phyloP scores from a whole-genome alignment of 768 basidiomycete genomes.

The Hericium alpestre region DNA sequence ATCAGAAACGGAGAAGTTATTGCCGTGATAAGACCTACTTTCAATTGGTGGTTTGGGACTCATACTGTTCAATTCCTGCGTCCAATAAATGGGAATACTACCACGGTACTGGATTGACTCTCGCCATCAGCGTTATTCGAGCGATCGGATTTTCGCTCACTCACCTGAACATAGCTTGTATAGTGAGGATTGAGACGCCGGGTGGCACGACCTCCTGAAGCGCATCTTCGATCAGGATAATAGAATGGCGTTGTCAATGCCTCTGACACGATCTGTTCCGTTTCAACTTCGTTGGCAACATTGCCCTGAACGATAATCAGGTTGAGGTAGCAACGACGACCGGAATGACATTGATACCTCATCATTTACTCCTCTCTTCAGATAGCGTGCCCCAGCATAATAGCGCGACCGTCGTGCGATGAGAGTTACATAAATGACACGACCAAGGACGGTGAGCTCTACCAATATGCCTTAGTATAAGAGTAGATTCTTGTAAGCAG shows the following conservation, averaged over 20 bases:
- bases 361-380: constrained; percentile 90
- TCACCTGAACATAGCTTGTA: constrained; percentile 88
- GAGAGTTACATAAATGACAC: constrained; percentile 87
- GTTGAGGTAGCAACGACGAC: neutral
- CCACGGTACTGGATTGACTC: constrained; percentile 62
- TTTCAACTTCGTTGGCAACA: constrained; percentile 98
- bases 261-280: constrained; percentile 93
- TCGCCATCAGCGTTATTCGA: neutral
- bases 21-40: constrained; percentile 40
- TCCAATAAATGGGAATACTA: constrained; percentile 95
- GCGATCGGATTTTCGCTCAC: constrained; percentile 15
- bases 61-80: constrained; percentile 85
- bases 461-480: constrained; percentile 1
- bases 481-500: neutral
- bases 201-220: constrained; percentile 22
- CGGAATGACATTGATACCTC: constrained; percentile 38
- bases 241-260: constrained; percentile 85
- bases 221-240: constrained; percentile 38
- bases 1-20: neutral
- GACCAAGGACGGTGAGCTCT: constrained; percentile 87
- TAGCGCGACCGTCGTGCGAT: constrained; percentile 91
- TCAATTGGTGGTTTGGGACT: constrained; percentile 92
- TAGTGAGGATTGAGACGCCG: constrained; percentile 73
- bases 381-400: constrained; percentile 89
- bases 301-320: constrained; percentile 52